Conservation (phyloP, 306 rosid species). For the Dryas drummondii region DNA sequence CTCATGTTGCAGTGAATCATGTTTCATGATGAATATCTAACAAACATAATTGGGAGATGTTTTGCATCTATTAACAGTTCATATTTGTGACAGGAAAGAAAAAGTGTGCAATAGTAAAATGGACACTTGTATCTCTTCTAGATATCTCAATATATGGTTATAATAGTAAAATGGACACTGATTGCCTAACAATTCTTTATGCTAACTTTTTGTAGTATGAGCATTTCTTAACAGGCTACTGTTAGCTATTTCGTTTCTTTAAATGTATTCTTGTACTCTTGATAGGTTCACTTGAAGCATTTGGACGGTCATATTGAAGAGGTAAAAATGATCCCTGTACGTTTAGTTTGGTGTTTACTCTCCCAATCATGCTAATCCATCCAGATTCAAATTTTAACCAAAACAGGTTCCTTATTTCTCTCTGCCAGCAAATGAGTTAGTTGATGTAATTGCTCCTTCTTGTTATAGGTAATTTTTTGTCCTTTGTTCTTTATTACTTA, state of each 20-base stretch:
- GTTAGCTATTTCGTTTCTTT: constrained; percentile 10
- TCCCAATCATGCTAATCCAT: constrained; percentile 35
- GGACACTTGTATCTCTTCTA: background rate
- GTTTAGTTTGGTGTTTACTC: constrained; percentile 20
- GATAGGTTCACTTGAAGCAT: constrained; percentile 89
- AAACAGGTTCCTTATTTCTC: constrained; percentile 97
- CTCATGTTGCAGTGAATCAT: constrained; percentile 1
- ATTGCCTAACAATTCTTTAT: background rate
- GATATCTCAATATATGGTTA: background rate
- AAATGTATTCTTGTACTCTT: constrained; percentile 14
- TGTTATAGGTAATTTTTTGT: constrained; percentile 72
- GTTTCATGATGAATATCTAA: background rate
- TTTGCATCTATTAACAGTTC: background rate
- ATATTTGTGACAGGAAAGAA: background rate
- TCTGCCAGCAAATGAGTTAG: constrained; percentile 95
- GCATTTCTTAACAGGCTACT: constrained; percentile 13
- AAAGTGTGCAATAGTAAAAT: background rate
- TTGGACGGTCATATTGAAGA: constrained; percentile 95
- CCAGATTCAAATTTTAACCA: constrained; percentile 37
- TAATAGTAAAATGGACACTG: background rate
- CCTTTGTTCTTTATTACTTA: background rate
- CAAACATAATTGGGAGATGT: background rate
- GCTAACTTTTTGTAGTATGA: background rate
- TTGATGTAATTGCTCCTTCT: constrained; percentile 97
- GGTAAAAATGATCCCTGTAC: constrained; percentile 41